phyloP scores from a whole-genome alignment of 2,329 filamentous ascomycete species.

The Blastomyces gilchristii region DNA sequence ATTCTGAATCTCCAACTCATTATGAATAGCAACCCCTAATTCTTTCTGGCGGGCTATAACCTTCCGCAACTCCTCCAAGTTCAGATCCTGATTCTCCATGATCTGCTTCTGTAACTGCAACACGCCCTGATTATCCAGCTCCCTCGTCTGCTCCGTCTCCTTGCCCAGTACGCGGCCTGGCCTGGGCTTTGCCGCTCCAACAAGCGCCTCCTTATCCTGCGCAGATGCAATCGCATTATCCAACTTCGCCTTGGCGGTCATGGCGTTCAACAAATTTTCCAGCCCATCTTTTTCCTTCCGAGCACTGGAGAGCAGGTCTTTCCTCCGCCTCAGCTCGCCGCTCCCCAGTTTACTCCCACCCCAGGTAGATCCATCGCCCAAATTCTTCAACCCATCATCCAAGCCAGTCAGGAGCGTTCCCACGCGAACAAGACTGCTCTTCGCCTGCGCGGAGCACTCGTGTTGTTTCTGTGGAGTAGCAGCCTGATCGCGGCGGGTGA shows the following conservation, averaged over 20 bases:
- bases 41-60: conserved; percentile 51
- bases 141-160: conserved; percentile 52
- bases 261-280: conserved; percentile 49
- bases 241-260: conserved; percentile 42
- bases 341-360: conserved; percentile 41
- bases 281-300: conserved; percentile 53
- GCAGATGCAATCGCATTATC: conserved; percentile 39
- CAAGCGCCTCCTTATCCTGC: conserved; percentile 36
- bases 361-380: conserved; percentile 24
- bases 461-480: conserved; percentile 50
- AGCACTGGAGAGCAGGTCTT: conserved; percentile 48
- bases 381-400: conserved; percentile 45
- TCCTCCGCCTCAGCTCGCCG: conserved; percentile 49
- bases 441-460: conserved; percentile 51
- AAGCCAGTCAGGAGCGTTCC: conserved; percentile 46
- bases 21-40: conserved; percentile 52
- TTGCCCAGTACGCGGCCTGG: conserved; percentile 41
- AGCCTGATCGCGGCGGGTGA: conserved; percentile 52
- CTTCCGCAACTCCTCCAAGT: conserved; percentile 48
- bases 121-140: conserved; percentile 55
- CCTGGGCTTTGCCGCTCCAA: conserved; percentile 31
- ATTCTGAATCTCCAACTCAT: conserved; percentile 53
- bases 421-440: conserved; percentile 48
- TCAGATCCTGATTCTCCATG: conserved; percentile 52
- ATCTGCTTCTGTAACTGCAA: conserved; percentile 53